Conservation (phyloP, 768 basidiomycete genomes). For the Leucocoprinus birnbaumii region DNA sequence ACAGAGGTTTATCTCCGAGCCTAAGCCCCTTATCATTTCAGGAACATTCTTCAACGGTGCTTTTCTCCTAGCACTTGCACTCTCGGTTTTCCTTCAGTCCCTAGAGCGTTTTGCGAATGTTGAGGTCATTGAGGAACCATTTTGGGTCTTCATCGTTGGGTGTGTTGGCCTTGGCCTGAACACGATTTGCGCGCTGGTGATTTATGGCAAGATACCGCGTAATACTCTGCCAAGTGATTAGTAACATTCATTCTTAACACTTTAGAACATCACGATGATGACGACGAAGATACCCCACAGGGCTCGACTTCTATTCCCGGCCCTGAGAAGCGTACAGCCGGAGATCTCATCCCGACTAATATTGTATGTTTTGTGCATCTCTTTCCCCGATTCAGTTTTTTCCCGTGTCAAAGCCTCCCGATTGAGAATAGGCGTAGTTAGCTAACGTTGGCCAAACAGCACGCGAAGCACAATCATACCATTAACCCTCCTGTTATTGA, state of each 20-base stretch:
- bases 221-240: background rate
- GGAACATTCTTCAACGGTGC: constrained; percentile 57
- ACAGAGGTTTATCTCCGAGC: background rate
- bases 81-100: constrained; percentile 51
- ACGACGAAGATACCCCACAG: constrained; percentile 30
- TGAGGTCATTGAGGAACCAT: constrained; percentile 38
- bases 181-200: constrained; percentile 41
- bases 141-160: constrained; percentile 46
- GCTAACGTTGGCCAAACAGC: constrained; percentile 24
- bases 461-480: constrained; percentile 48
- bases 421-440: background rate
- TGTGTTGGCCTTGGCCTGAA: constrained; percentile 46
- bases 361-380: constrained; percentile 22
- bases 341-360: constrained; percentile 19
- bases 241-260: background rate
- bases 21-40: constrained; percentile 16
- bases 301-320: constrained; percentile 12
- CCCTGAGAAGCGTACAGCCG: constrained; percentile 13
- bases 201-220: constrained; percentile 34
- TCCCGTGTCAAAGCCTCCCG: too few species aligned
- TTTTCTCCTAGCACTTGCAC: constrained; percentile 47
- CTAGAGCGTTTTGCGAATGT: constrained; percentile 51
- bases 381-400: background rate
- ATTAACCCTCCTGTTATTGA: constrained; percentile 30
- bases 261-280: constrained; percentile 39